Conservation (phyloP, 768 basidiomycete species). For the Russula brevipes region DNA sequence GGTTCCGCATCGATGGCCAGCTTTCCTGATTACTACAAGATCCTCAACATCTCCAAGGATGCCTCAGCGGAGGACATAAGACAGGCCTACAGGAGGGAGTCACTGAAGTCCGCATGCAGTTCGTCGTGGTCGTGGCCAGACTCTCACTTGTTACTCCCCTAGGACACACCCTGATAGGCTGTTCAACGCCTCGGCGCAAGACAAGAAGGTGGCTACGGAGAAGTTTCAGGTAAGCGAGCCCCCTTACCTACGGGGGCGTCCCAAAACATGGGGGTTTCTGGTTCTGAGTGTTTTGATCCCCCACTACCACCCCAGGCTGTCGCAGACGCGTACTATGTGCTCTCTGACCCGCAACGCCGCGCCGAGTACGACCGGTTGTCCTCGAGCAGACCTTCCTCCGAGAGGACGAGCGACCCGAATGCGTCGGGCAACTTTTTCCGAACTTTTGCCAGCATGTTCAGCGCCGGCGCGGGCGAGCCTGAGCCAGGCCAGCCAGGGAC, state of each 20-base stretch:
- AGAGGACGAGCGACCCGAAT: slow-evolving; percentile 56
- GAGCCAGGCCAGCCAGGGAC: slow-evolving; percentile 26
- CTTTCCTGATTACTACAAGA: slow-evolving; percentile 76
- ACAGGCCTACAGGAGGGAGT: slow-evolving; percentile 76
- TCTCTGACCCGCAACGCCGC: slow-evolving; percentile 71
- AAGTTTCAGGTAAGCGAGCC: slow-evolving; percentile 60
- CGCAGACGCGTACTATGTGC: slow-evolving; percentile 91
- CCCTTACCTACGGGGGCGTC: not conserved
- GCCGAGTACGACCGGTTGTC: slow-evolving; percentile 69
- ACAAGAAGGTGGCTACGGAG: slow-evolving; percentile 74
- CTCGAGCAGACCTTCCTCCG: slow-evolving; percentile 44
- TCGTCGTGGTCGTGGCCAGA: not conserved
- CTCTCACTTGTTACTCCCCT: slow-evolving; percentile 20
- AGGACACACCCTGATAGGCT: slow-evolving; percentile 91
- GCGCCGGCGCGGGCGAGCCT: slow-evolving; percentile 28
- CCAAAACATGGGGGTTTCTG: too few species aligned
- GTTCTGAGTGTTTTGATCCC: too few species aligned
- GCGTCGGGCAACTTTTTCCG: slow-evolving; percentile 72
- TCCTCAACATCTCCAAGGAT: slow-evolving; percentile 49
- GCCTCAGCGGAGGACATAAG: slow-evolving; percentile 67
- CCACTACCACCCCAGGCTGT: slow-evolving; percentile 50
- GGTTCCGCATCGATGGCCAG: slow-evolving; percentile 47
- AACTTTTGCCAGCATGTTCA: slow-evolving; percentile 70
- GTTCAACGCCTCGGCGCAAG: slow-evolving; percentile 58
- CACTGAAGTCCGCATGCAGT: slow-evolving; percentile 48